Evolutionary conservation across 2,329 filamentous ascomycete species (phyloP), one percentile per base, ranked within the genome.

Genomic region (Tolypocladium ovalisporum): DNA sequence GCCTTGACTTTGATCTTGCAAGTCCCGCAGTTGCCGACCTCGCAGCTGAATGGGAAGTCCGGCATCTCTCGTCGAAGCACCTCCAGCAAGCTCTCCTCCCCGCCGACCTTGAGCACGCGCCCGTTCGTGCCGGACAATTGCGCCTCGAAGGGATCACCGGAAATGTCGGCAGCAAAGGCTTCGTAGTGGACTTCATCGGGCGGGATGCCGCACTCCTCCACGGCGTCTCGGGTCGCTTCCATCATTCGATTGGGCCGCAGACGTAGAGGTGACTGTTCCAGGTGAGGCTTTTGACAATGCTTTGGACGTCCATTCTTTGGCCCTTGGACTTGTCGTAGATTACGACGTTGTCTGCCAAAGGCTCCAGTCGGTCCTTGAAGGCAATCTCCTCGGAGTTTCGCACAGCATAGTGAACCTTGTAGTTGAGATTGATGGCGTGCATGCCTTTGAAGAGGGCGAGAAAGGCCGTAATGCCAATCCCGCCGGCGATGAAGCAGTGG

Each of bases 381-480:
- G 84, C 79, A 0, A 83, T 66, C 9, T 86, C 82, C 0, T 74
- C 72, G 0, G 66, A 64, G 1, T 73, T 76, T 10, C 79, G 76
- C 17, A 86, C 78, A 0, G 79, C 83, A 59, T 83, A 86, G 68
- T 87, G 84, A 44, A 87, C 67, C 27, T 74, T 71, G 40, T 76
- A 77, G 57, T 77, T 76, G 66, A 70, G 79, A 63, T 83, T 74
- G 58, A 79, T 78, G 5, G 62, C 36, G 19, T 69, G 65, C 59
- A 76, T 75, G 1, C 35, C 55, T 54, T 78, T 69, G 3, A 82
- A 64, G 29, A 83, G 70, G 1, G 72, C 63, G 10, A 88, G 64
- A 61, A 87, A 87, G 0, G 85, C 85, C 1, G 85, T 88, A 60
- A 88, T 79, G 0, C 85, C 85, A 35, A 88, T 82, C 0, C 85